Base-by-base conservation (phyloP, 257 asterid species). In the Solanum okadae region DNA sequence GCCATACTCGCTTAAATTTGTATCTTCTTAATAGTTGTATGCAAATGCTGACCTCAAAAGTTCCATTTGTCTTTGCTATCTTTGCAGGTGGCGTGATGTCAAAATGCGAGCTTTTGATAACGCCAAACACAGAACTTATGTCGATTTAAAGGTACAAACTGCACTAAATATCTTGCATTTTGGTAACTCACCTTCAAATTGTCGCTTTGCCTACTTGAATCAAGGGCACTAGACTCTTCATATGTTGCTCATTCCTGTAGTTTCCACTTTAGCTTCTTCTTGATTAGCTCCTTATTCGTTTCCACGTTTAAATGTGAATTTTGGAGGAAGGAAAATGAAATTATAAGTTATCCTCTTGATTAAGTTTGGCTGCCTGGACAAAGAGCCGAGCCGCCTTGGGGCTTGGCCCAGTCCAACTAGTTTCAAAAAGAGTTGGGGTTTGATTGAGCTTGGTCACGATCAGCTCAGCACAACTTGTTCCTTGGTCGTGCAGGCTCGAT, bases 61-160 rank as follows among this genome's bases (percentile, higher is more conserved):
- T 16, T 49, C 70, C 16, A 29, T 9, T 44, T 46, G 72, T 18
- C 5, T 86, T 23, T 83, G 15, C 40, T 71, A 7, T 71, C 33
- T 4, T 4, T 42, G 22, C 87, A 89, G 89, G 87, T 89, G 91
- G 91, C 91, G 89, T 70, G 91, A 86, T 65, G 89, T 89, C 34
- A 89, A 89, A 52, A 67, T 86, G 72, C 86, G 87, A 79, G 91
- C 91, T 86, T 89, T 89, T 86, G 91, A 89, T 68, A 86, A 68
- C 13, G 91, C 85, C 37, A 86, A 89, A 68, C 91, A 89, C 88
- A 82, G 89, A 86, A 89, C 91, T 27, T 89, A 86, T 13, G 91
- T 89, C 8, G 91, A 89, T 87, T 89, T 89, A 86, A 89, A 86
- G 89, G 91, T 88, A 40, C 31, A 35, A 86, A 86, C 83, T 44